Evolutionary conservation across 1,139 yeast species (phyloP).

Genomic region (Magnusiomyces fungicola): DNA sequence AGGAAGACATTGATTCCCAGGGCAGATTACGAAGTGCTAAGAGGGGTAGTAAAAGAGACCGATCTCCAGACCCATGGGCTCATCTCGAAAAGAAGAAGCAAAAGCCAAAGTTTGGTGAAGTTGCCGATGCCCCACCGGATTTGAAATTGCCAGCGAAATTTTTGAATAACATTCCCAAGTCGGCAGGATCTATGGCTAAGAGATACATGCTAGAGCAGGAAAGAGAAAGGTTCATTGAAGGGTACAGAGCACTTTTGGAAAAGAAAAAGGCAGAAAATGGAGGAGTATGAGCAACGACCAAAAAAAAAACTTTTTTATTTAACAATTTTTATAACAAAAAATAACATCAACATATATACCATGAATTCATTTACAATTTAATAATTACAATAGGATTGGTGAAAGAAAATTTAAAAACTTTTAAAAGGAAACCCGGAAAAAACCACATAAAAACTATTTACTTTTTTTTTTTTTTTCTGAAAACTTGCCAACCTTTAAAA

Average conservation of each 20-base stretch:
- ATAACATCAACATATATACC: too few relatives aligned
- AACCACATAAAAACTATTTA: too few relatives aligned
- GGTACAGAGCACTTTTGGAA: conserved; percentile 29
- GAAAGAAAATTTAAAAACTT: not conserved
- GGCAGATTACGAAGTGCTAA: not conserved
- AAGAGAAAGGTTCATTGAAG: conserved; percentile 32
- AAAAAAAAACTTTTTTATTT: too few relatives aligned
- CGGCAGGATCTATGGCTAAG: conserved; percentile 36
- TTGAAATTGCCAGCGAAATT: conserved; percentile 29
- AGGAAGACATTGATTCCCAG: conserved; percentile 13
- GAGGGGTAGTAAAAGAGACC: conserved; percentile 24
- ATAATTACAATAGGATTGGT: too few relatives aligned
- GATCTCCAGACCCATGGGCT: conserved; percentile 38
- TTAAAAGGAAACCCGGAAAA: too few relatives aligned
- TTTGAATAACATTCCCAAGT: conserved; percentile 34
- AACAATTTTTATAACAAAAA: too few relatives aligned
- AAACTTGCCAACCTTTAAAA: too few relatives aligned
- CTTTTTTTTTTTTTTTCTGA: not conserved
- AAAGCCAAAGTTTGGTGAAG: conserved; percentile 36
- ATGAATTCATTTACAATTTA: too few relatives aligned
- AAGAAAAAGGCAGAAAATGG: conserved; percentile 22
- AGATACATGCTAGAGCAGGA: conserved; percentile 34
- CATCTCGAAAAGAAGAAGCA: conserved; percentile 24
- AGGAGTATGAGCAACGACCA: too few relatives aligned
- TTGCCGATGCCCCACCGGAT: conserved; percentile 37